These are phyloP conservation scores for Chenopodium quinoa DNA, from an alignment of 148 eudicot species.

Conservation along the genomic window DNA sequence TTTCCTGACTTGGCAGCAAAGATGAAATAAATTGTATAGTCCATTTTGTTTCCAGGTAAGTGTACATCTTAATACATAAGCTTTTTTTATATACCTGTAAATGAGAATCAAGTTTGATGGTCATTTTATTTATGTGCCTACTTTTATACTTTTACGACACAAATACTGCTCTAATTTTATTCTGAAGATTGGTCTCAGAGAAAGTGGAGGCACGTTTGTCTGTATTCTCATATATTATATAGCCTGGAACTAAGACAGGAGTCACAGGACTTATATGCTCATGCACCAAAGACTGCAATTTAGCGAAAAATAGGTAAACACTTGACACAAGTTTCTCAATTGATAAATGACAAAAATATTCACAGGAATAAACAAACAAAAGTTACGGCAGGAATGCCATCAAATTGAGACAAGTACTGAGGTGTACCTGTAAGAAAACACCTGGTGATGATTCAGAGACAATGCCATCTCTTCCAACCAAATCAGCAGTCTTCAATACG, in stretches of 20 bases:
- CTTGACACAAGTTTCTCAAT: neutral
- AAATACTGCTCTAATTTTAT: no score
- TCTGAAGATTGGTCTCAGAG: no score
- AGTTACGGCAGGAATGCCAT: neutral
- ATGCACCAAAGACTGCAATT: neutral
- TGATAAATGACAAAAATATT: neutral
- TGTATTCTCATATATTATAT: neutral
- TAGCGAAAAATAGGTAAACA: no score
- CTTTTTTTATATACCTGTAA: neutral
- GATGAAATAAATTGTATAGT: neutral
- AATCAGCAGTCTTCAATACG: constrained; percentile 57
- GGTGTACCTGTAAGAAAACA: constrained; percentile 79
- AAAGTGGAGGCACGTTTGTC: neutral
- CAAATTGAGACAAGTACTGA: neutral
- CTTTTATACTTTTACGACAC: neutral
- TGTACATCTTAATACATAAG: neutral
- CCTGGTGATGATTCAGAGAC: constrained; percentile 78
- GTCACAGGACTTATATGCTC: neutral
- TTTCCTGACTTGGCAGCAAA: neutral
- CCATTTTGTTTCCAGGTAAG: neutral
- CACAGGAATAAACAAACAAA: neutral
- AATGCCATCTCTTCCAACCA: constrained; percentile 74
- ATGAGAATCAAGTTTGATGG: neutral
- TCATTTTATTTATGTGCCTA: neutral
- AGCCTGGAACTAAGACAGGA: neutral